These are phyloP conservation scores for Stentor coeruleus DNA, from an alignment of 73 alveolate species.

Conservation along the genomic window DNA sequence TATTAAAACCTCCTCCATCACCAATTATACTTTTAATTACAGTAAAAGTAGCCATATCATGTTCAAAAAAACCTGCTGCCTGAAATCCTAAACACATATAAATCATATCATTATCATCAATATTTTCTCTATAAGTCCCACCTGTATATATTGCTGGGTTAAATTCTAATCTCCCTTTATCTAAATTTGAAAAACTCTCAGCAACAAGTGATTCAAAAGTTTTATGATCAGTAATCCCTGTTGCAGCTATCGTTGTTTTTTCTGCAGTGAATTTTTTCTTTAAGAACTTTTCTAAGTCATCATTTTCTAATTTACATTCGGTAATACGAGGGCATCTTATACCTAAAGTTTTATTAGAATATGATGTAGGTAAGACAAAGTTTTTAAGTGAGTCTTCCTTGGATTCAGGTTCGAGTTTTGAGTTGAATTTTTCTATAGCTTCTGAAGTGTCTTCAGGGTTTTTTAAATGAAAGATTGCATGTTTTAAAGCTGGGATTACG, in stretches of 20 bases:
- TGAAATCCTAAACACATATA: conserved; percentile 50
- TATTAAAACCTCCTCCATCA: conserved; percentile 43
- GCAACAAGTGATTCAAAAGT: conserved; percentile 46
- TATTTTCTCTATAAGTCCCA: conserved; percentile 40
- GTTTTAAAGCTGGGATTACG: background rate
- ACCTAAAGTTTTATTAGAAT: background rate
- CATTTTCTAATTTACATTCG: too few species aligned
- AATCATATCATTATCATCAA: conserved; percentile 38
- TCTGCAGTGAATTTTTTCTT: conserved; percentile 40
- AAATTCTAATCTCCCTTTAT: conserved; percentile 30
- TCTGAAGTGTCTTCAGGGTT: background rate
- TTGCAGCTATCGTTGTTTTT: conserved; percentile 44
- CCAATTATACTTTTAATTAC: conserved; percentile 57
- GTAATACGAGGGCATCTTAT: background rate
- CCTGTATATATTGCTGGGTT: conserved; percentile 38
- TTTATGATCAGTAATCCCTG: conserved; percentile 48
- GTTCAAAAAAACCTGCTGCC: conserved; percentile 41
- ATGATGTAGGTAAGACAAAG: background rate
- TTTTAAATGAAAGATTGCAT: background rate
- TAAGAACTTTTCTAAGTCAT: too few species aligned
- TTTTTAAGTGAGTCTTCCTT: background rate
- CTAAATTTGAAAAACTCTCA: conserved; percentile 34
- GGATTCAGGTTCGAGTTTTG: background rate
- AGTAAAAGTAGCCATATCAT: conserved; percentile 35
- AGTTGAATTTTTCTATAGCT: background rate